Evolutionary conservation across 768 basidiomycete species (phyloP).

Genomic region (Dentipellis sp.): DNA sequence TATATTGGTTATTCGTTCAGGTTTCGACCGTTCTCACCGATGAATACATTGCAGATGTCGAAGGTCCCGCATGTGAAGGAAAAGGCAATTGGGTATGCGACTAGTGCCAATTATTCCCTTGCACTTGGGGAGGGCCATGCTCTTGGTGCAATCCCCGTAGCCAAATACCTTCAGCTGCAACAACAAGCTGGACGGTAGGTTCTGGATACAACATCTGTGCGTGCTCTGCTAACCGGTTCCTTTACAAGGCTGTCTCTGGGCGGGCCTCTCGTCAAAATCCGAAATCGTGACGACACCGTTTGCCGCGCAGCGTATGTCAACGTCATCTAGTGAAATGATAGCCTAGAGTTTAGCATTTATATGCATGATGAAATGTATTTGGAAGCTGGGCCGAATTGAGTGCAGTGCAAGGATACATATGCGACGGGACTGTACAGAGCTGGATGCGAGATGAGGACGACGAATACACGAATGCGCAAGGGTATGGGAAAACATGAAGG

Average conservation of each 20-base stretch:
- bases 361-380: neutral
- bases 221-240: neutral
- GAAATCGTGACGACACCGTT: constrained; percentile 39
- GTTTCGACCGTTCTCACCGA: neutral
- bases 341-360: neutral
- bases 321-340: neutral
- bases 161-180: constrained; percentile 38
- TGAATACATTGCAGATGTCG: constrained; percentile 30
- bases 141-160: constrained; percentile 62
- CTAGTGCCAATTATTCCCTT: constrained; percentile 78
- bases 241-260: constrained; percentile 7
- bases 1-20: constrained; percentile 3
- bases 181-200: constrained; percentile 37
- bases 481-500: neutral
- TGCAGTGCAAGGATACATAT: neutral
- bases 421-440: neutral
- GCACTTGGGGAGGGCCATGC: constrained; percentile 70
- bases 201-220: neutral
- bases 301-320: constrained; percentile 7
- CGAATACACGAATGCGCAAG: neutral
- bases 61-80: constrained; percentile 31
- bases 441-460: neutral
- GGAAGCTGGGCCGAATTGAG: neutral
- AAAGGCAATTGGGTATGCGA: constrained; percentile 70
- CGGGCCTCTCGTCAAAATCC: constrained; percentile 49